Evolutionary conservation across 116 monocot genomes (phyloP).

Genomic region (Posidonia oceanica): DNA sequence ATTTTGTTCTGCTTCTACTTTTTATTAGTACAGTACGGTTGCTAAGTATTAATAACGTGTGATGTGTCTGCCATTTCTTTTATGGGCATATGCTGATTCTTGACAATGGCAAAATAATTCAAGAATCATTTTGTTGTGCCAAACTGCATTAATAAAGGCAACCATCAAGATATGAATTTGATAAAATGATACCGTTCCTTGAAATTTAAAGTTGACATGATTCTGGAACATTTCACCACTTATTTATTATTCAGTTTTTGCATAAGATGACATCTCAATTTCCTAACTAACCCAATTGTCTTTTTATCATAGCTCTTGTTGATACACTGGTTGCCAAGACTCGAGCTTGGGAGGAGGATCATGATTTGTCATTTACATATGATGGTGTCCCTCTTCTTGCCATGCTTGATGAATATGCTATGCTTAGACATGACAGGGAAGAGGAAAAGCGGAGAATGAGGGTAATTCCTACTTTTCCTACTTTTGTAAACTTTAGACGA

Average conservation of each 20-base stretch:
- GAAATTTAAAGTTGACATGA: too few species aligned
- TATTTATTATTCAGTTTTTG: too few species aligned
- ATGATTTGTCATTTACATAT: slow-evolving; percentile 53
- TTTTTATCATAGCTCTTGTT: slow-evolving; percentile 45
- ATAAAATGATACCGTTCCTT: too few species aligned
- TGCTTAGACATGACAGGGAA: slow-evolving; percentile 70
- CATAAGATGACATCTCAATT: neutral
- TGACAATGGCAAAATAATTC: too few species aligned
- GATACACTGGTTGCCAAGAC: slow-evolving; percentile 55
- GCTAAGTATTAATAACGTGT: neutral
- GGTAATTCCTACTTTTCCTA: slow-evolving; percentile 26
- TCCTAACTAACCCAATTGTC: neutral
- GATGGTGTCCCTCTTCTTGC: slow-evolving; percentile 94
- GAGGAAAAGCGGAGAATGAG: slow-evolving; percentile 79
- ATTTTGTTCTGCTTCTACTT: neutral
- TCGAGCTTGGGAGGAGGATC: slow-evolving; percentile 76
- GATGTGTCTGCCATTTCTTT: too few species aligned
- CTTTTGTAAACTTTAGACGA: too few species aligned
- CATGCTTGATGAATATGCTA: slow-evolving; percentile 82
- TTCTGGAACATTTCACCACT: too few species aligned
- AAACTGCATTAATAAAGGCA: too few species aligned
- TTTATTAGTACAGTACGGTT: neutral
- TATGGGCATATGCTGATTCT: too few species aligned
- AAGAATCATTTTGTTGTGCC: too few species aligned
- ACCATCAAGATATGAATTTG: too few species aligned